Percentiles rank a stretch among this genome's conserved stretches.
These are phyloP conservation scores for Solanum arcanum DNA, from an alignment of 257 asterid species.

Conservation along the genomic window DNA sequence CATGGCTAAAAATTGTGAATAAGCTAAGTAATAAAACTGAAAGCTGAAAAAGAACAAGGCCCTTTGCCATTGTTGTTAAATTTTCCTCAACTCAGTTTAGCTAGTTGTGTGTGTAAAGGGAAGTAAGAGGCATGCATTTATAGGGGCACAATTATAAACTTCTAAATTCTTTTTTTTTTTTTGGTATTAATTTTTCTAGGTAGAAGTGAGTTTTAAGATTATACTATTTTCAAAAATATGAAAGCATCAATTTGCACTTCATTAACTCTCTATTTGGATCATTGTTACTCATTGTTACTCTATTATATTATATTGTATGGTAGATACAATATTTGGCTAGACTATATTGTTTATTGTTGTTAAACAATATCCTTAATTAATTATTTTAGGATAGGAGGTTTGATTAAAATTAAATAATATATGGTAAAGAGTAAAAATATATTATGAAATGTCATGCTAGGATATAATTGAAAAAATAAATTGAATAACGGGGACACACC, in stretches of 20 bases:
- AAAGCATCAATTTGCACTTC: not conserved
- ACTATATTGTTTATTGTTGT: no score
- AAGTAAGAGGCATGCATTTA: not conserved
- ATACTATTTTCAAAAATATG: no score
- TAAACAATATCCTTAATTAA: no score
- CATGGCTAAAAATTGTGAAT: not conserved
- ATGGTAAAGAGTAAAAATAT: no score
- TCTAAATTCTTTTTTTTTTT: not conserved
- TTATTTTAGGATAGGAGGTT: no score
- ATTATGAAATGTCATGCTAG: no score
- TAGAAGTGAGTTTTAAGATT: not conserved
- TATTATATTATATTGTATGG: no score
- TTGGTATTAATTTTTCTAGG: not conserved
- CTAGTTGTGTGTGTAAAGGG: not conserved
- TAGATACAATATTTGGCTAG: no score
- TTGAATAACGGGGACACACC: no score
- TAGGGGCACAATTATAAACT: not conserved
- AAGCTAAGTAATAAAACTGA: not conserved
- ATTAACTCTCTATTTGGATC: not conserved
- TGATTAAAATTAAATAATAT: no score
- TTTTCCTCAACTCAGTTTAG: not conserved
- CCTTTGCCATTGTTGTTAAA: not conserved
- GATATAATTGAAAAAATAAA: no score
- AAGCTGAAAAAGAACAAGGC: not conserved
- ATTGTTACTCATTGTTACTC: no score